Percentiles rank a stretch among this genome's conserved stretches.
Conservation (phyloP, 1,284 basidiomycete species). For the Cryptococcus neoformans region DNA sequence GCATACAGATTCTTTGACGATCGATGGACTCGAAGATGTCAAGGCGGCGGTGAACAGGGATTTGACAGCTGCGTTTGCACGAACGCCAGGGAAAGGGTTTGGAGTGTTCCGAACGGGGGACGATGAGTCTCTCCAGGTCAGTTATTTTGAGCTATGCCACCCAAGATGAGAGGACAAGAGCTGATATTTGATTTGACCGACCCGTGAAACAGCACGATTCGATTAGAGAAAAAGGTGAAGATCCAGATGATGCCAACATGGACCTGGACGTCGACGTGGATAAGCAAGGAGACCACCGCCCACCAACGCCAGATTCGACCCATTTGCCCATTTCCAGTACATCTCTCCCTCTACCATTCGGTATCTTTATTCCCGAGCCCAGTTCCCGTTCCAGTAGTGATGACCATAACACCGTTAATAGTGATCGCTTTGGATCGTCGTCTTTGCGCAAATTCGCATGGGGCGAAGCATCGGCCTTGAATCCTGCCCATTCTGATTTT, state of each 20-base stretch:
- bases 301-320: slow-evolving; percentile 1
- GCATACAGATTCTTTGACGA: slow-evolving; percentile 35
- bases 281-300: background rate
- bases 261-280: background rate
- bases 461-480: slow-evolving; percentile 33
- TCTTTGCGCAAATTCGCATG: slow-evolving; percentile 31
- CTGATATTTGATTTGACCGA: no score
- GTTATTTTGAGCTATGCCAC: background rate
- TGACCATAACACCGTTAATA: background rate
- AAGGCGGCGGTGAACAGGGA: slow-evolving; percentile 26
- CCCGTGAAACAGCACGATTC: background rate
- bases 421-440: background rate
- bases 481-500: slow-evolving; percentile 33
- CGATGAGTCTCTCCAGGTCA: background rate
- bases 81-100: slow-evolving; percentile 20
- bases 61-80: slow-evolving; percentile 15
- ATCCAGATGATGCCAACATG: no score
- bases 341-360: slow-evolving; percentile 1
- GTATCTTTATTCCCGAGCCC: slow-evolving; percentile 8
- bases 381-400: background rate
- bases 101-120: slow-evolving; percentile 18
- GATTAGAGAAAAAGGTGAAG: background rate
- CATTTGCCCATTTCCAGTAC: background rate
- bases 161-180: background rate
- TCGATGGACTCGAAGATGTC: slow-evolving; percentile 24